Evolutionary conservation across 164 flowering plant genomes (phyloP).

Genomic region (Litsea cubeba): DNA sequence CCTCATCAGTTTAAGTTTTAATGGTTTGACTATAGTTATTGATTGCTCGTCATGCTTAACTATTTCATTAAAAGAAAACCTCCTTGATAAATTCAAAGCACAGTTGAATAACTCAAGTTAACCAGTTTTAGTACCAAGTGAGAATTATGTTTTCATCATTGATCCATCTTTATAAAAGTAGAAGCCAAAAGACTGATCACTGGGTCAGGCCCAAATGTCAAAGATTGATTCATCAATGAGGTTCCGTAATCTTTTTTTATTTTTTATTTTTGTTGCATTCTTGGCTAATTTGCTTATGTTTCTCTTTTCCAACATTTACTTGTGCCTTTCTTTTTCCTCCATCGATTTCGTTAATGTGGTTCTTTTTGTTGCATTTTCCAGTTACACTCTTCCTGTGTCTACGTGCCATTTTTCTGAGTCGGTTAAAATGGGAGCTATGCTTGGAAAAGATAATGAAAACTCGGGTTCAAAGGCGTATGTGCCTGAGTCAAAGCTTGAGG

Average conservation of each 20-base stretch:
- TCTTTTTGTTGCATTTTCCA: conserved; percentile 3
- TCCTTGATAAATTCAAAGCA: neutral
- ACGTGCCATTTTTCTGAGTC: neutral
- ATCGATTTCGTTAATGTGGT: neutral
- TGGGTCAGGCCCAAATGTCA: neutral
- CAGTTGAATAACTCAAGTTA: neutral
- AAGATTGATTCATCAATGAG: neutral
- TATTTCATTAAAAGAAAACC: neutral
- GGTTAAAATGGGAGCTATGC: conserved; percentile 61
- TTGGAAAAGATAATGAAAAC: conserved; percentile 29
- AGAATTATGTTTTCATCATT: no score
- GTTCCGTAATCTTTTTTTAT: neutral
- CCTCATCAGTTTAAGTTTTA: neutral
- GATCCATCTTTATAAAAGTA: neutral
- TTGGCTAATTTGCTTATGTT: neutral
- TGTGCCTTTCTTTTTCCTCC: neutral
- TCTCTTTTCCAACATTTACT: neutral
- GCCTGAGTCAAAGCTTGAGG: conserved; percentile 82
- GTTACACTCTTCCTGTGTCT: conserved; percentile 2
- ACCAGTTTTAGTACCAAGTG: no score
- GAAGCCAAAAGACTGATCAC: neutral
- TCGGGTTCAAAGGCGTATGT: conserved; percentile 18
- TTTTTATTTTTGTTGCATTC: no score
- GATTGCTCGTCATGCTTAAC: neutral
- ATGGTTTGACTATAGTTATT: neutral